Base-by-base conservation (phyloP, 257 asterid genomes). In the Euphrasia confusa region DNA sequence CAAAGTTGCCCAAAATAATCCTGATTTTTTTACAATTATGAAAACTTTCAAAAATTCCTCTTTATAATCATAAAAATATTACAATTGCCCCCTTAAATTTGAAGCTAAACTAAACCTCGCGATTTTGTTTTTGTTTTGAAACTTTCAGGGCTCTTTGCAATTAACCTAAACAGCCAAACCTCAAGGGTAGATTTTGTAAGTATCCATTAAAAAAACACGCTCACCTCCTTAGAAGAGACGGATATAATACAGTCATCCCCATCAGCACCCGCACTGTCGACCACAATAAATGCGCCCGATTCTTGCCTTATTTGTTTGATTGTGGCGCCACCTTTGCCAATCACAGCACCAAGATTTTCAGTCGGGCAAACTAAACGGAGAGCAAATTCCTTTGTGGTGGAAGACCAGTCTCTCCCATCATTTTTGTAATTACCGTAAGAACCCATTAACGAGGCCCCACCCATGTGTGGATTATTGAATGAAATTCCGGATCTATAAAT, bases 221-320 rank as follows among this genome's bases (percentile, higher is more conserved):
- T 71, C 69, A 88, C 98, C 96, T 91, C 98, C 75, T 81, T 84
- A 2, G 98, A 77, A 48, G 88, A 85, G 62, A 91, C 80, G 14
- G 86, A 75, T 72, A 91, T 80, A 50, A 91, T 72, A 71, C 95
- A 91, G 61, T 86, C 96, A 65, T 84, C 89, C 67, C 67, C 95
- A 63, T 84, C 96, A 52, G 88, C 91, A 10, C 79, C 85, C 42
- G 85, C 61, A 61, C 86, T 84, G 73, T 91, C 95, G 32, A 91
- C 86, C 64, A 82, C 76, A 48, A 88, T 75, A 30, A 75, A 79
- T 18, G 98, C 98, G 61, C 96, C 98, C 0, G 96, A 84, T 70
- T 88, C 95, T 72, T 91, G 95, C 49, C 98, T 79, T 71, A 91
- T 83, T 69, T 88, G 94, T 69, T 86, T 88, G 58, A 91, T 82